A percentile compares a stretch with the other conserved stretches of the same genome.
Evolutionary conservation across 2,329 filamentous ascomycete species (phyloP).

Genomic region (Fusarium abutilonis): DNA sequence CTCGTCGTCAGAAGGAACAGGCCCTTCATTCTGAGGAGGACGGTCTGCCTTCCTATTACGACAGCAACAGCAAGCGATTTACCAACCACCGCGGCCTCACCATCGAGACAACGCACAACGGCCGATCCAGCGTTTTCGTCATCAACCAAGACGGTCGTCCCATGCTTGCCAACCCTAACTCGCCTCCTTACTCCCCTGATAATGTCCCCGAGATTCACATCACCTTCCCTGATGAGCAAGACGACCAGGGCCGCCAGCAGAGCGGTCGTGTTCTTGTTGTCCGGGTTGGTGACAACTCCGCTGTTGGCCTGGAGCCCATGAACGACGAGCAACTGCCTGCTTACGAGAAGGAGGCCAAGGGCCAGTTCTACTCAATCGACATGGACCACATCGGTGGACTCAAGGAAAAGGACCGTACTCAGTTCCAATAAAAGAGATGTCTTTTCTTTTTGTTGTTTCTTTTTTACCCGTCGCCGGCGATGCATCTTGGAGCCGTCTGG

Average conservation of each 20-base stretch:
- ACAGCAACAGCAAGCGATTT: conserved; percentile 59
- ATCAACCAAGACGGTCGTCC: conserved; percentile 80
- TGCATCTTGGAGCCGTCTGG: conserved; percentile 43
- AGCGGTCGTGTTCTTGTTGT: conserved; percentile 92
- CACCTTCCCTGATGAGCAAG: conserved; percentile 96
- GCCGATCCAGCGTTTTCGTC: conserved; percentile 76
- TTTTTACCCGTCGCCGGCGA: conserved; percentile 41
- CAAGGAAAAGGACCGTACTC: conserved; percentile 79
- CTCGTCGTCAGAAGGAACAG: conserved; percentile 62
- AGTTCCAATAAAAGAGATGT: conserved; percentile 49
- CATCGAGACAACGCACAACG: conserved; percentile 65
- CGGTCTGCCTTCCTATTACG: conserved; percentile 75
- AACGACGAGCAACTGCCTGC: conserved; percentile 83
- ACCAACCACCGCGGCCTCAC: conserved; percentile 66
- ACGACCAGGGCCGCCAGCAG: conserved; percentile 81
- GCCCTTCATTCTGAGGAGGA: conserved; percentile 51
- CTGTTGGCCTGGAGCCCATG: conserved; percentile 88
- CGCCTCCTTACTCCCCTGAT: conserved; percentile 80
- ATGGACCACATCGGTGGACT: conserved; percentile 93
- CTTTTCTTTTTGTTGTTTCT: conserved; percentile 22
- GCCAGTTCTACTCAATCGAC: conserved; percentile 91
- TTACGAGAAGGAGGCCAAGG: conserved; percentile 82
- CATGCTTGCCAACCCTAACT: conserved; percentile 78
- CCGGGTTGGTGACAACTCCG: conserved; percentile 84
- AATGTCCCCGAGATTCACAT: conserved; percentile 96